A percentile compares a stretch with the other conserved stretches of the same genome.
These are phyloP conservation scores for Candida yuanshanica DNA, from an alignment of 805 yeast species.

Conservation along the genomic window DNA sequence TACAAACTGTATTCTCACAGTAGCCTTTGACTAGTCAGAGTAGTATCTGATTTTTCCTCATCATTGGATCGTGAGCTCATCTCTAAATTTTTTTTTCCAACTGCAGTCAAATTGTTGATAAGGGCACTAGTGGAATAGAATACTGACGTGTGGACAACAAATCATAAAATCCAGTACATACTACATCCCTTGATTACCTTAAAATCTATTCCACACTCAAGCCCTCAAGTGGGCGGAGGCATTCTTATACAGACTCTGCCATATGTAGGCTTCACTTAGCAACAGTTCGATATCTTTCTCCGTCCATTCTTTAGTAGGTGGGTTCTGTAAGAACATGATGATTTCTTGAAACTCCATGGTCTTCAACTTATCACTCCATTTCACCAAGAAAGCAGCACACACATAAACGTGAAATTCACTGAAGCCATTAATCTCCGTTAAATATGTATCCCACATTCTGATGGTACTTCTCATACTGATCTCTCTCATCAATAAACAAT, in stretches of 20 bases:
- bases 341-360: conserved; percentile 93
- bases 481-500: conserved; percentile 93
- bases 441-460: conserved; percentile 97
- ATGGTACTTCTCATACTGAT: conserved; percentile 70
- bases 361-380: conserved; percentile 75
- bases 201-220: neutral
- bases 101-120: too few species aligned
- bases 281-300: conserved; percentile 88
- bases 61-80: too few species aligned
- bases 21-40: too few species aligned
- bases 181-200: too few species aligned
- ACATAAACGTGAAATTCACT: conserved; percentile 93
- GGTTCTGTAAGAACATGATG: conserved; percentile 82
- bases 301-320: conserved; percentile 82
- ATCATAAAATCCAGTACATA: too few species aligned
- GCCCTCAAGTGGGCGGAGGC: conserved; percentile 77
- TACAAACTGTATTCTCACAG: too few species aligned
- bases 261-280: conserved; percentile 91
- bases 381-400: conserved; percentile 91
- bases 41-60: too few species aligned
- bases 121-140: too few species aligned
- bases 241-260: conserved; percentile 90
- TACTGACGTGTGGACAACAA: too few species aligned
- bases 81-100: too few species aligned
- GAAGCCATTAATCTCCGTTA: conserved; percentile 72